Conservation (phyloP, 164 flowering plant species). For the Akebia trifoliata region DNA sequence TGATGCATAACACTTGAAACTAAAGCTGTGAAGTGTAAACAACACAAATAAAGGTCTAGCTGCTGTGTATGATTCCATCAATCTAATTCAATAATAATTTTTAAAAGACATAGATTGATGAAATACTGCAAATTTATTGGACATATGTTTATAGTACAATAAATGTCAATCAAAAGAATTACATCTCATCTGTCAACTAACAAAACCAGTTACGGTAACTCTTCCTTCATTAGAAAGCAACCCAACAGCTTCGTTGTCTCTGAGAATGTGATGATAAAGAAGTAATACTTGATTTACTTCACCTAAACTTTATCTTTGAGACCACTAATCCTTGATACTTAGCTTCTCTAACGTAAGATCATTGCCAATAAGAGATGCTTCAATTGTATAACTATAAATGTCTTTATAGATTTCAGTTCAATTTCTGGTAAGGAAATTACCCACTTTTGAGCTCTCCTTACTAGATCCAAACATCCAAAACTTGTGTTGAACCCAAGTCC, state of each 20-base stretch:
- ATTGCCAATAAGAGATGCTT: background rate
- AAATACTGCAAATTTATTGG: no score
- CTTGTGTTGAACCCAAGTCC: background rate
- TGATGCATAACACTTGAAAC: no score
- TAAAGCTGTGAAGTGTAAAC: no score
- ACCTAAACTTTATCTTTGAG: background rate
- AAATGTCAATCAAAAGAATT: no score
- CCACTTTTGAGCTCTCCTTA: conserved; percentile 1
- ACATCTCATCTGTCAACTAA: background rate
- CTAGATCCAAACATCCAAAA: background rate
- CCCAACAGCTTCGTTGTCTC: background rate
- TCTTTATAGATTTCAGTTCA: background rate
- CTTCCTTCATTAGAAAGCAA: background rate
- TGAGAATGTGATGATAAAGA: background rate
- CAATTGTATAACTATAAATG: background rate
- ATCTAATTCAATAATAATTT: no score
- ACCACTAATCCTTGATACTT: background rate
- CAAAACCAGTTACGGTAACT: background rate
- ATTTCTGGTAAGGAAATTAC: background rate
- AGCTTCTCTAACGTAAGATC: background rate
- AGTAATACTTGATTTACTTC: background rate
- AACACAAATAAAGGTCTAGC: no score
- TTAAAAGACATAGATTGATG: no score
- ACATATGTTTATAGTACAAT: no score
- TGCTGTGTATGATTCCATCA: no score